Conservation (phyloP, 106 monocot genomes). For the Dioscorea dumetorum region DNA sequence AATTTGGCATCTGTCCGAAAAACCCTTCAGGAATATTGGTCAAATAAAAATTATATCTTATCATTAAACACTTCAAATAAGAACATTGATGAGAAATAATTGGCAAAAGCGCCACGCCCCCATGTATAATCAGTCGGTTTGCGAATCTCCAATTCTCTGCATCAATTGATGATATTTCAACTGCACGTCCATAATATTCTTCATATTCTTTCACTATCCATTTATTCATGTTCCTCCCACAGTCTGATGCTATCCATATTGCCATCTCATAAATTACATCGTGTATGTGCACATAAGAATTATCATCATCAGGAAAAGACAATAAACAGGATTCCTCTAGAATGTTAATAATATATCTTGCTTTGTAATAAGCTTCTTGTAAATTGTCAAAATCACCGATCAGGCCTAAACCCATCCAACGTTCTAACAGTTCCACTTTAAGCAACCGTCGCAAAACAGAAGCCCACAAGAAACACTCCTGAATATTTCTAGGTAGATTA, state of each 20-base stretch:
- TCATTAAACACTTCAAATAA: neutral
- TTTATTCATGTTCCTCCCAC: slow-evolving; percentile 1
- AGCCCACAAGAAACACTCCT: slow-evolving; percentile 18
- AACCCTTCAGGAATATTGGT: neutral
- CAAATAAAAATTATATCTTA: neutral
- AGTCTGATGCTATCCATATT: slow-evolving; percentile 16
- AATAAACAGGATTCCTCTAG: slow-evolving; percentile 12
- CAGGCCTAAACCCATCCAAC: slow-evolving; percentile 18
- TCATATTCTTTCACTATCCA: neutral
- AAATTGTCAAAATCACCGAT: slow-evolving; percentile 1
- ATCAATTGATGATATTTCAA: neutral
- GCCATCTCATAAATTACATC: slow-evolving; percentile 5
- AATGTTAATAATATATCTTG: neutral
- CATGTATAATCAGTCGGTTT: neutral
- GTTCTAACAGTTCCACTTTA: slow-evolving; percentile 8
- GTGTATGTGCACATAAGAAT: slow-evolving; percentile 17
- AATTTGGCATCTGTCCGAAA: neutral
- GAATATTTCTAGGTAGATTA: neutral
- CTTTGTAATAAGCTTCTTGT: neutral
- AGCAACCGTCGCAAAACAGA: slow-evolving; percentile 5
- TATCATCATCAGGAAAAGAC: neutral
- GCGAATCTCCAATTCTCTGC: neutral
- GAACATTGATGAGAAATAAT: neutral
- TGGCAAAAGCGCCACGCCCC: neutral
- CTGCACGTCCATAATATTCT: too few relatives aligned